Conservation (phyloP, 441 rosid genomes). For the Populus hybrid region DNA sequence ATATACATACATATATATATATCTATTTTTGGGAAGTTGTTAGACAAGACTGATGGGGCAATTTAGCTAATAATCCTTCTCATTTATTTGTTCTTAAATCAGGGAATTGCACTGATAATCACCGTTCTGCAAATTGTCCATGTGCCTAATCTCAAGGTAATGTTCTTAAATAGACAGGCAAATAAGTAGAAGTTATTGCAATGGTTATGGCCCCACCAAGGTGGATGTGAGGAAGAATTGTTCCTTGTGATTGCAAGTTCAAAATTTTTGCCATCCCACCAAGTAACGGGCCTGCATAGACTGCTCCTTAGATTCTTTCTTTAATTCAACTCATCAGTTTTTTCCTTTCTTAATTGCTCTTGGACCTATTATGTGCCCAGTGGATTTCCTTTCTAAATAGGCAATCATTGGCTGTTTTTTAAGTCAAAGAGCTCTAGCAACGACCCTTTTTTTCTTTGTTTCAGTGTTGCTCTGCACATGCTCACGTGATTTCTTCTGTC, state of each 20-base stretch:
- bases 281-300: neutral
- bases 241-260: neutral
- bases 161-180: neutral
- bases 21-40: neutral
- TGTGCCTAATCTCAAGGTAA: constrained; percentile 96
- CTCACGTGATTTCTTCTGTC: neutral
- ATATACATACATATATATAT: too few relatives aligned
- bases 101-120: constrained; percentile 94
- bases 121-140: constrained; percentile 94
- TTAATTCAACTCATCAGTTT: neutral
- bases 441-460: neutral
- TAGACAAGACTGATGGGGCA: neutral
- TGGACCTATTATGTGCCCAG: neutral
- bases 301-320: neutral
- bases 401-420: neutral
- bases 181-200: neutral
- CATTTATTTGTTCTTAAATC: constrained; percentile 21
- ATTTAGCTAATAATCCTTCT: constrained; percentile 13
- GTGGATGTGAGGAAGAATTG: neutral
- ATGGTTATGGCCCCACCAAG: neutral
- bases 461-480: neutral
- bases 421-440: neutral
- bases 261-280: neutral
- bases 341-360: neutral
- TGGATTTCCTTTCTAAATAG: neutral